These are phyloP conservation scores for Raphanus hybrid DNA, from an alignment of 441 rosid genomes.

Conservation along the genomic window DNA sequence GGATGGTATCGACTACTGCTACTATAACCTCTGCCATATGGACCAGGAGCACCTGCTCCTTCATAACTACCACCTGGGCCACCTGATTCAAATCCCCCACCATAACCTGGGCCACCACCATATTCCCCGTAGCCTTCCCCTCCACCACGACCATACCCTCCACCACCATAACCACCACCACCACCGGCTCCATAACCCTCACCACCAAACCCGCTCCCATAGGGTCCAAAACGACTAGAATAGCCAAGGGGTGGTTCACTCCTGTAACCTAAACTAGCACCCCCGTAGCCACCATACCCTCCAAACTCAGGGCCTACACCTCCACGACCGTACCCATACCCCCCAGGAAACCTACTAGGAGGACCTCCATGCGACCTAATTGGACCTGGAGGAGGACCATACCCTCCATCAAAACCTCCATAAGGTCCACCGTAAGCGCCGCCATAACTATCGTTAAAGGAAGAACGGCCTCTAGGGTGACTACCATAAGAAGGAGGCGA, in stretches of 20 bases:
- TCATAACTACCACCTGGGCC: conserved; percentile 64
- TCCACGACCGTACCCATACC: conserved; percentile 75
- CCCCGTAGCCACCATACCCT: conserved; percentile 67
- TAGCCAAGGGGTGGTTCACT: conserved; percentile 90
- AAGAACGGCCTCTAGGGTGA: conserved; percentile 83
- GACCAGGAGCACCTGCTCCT: conserved; percentile 76
- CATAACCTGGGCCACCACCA: conserved; percentile 66
- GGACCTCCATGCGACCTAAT: conserved; percentile 76
- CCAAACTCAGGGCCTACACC: conserved; percentile 67
- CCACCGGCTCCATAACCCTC: conserved; percentile 85
- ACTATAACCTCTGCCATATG: conserved; percentile 89
- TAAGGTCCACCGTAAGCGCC: conserved; percentile 70
- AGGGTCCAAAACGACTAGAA: conserved; percentile 85
- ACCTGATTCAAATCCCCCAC: conserved; percentile 61
- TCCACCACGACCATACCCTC: conserved; percentile 74
- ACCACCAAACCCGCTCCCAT: conserved; percentile 76
- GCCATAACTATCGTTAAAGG: conserved; percentile 69
- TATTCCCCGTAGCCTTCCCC: conserved; percentile 81
- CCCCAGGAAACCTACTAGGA: conserved; percentile 70
- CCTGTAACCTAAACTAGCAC: conserved; percentile 73
- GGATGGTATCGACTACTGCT: conserved; percentile 97
- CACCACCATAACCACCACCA: conserved; percentile 49
- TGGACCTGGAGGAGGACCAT: conserved; percentile 78
- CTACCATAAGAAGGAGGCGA: conserved; percentile 86
- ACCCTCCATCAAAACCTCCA: conserved; percentile 83